Base-by-base conservation (phyloP, 139 green algal genomes). In the Spirogloea muscicola region DNA sequence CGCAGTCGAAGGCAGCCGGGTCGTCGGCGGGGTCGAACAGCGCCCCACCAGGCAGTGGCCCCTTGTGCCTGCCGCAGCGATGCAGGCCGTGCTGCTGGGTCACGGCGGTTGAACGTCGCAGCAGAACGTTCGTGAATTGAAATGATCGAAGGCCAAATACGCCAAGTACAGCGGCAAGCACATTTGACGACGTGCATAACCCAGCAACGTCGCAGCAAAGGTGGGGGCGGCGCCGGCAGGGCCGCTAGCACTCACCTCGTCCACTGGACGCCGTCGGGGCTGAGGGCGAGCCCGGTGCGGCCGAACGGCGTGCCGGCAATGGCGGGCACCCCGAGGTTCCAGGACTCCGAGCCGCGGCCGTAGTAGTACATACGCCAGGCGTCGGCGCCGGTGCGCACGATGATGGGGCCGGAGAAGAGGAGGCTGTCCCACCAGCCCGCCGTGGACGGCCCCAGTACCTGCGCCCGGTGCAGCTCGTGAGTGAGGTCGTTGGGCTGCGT, bases 311-410 rank as follows among this genome's bases (percentile, higher is more conserved):
- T 37, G 51, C 43, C 66, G 3, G 44, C 27, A 4, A 66, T 18
- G 16, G 66, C 66, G 4, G 3, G 0, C 21, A 74, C 46, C 37
- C 38, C 36, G 21, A 31, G 41, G 37, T 27, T 25, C 66, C 66
- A 74, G 3, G 21, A 16, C 33, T 74, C 66, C 13, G 21, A 21
- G 18, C 43, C 66, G n/a, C 66, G 4, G 6, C 65, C 65, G 33
- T 59, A 40, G 43, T 74, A 74, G 48, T 74, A 74, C 66, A 74
- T 74, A 13, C 66, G 42, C 66, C 66, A 74, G 18, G 43, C 62
- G 18, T 65, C 38, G 41, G 21, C 25, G 4, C 38, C 62, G 41
- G 62, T 44, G 18, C 62, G 62, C 5, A 72, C 62, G 18, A 72
- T 38, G 25, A 72, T 4, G 38, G 62, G 62, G 18, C 34, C 62